Evolutionary conservation across 2,329 filamentous ascomycete genomes (phyloP).

Genomic region (Plectosphaerella plurivora): DNA sequence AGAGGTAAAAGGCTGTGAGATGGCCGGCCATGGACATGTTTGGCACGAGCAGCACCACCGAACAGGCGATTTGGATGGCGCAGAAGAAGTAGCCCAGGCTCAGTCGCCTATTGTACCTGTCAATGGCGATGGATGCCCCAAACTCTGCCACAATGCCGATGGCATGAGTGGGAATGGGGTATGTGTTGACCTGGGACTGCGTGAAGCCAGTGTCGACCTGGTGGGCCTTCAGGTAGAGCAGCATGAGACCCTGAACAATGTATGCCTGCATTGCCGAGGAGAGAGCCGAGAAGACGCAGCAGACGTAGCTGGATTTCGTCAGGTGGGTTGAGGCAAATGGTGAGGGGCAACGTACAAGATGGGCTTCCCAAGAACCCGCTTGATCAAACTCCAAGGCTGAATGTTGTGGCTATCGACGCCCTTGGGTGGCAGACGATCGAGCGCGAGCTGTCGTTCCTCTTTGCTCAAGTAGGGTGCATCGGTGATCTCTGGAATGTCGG

Average conservation of each 20-base stretch:
- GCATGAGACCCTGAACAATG: slow-evolving; percentile 16
- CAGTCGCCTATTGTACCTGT: slow-evolving; percentile 10
- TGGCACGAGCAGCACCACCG: slow-evolving; percentile 15
- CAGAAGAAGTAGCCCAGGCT: slow-evolving; percentile 12
- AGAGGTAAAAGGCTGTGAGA: slow-evolving; percentile 17
- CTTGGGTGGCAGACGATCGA: slow-evolving; percentile 23
- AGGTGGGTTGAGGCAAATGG: background rate
- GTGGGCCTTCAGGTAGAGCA: slow-evolving; percentile 18
- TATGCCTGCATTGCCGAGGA: slow-evolving; percentile 13
- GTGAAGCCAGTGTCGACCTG: slow-evolving; percentile 10
- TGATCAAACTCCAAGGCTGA: slow-evolving; percentile 18
- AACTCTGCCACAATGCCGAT: slow-evolving; percentile 19
- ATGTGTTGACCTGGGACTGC: slow-evolving; percentile 18
- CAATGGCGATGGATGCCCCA: slow-evolving; percentile 15
- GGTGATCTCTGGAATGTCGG: slow-evolving; percentile 37
- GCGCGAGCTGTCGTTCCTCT: slow-evolving; percentile 18
- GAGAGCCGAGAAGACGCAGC: slow-evolving; percentile 28
- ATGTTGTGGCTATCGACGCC: slow-evolving; percentile 27
- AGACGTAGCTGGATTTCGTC: slow-evolving; percentile 23
- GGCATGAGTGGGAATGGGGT: slow-evolving; percentile 17
- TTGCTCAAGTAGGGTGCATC: slow-evolving; percentile 29
- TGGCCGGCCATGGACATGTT: slow-evolving; percentile 12
- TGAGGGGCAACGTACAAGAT: slow-evolving; percentile 17
- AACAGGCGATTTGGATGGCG: slow-evolving; percentile 12
- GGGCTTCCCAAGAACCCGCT: slow-evolving; percentile 19